A percentile compares a stretch with the other conserved stretches of the same genome.
Evolutionary conservation across 345 rosid species (phyloP).

Genomic region (Aquilaria sinensis): DNA sequence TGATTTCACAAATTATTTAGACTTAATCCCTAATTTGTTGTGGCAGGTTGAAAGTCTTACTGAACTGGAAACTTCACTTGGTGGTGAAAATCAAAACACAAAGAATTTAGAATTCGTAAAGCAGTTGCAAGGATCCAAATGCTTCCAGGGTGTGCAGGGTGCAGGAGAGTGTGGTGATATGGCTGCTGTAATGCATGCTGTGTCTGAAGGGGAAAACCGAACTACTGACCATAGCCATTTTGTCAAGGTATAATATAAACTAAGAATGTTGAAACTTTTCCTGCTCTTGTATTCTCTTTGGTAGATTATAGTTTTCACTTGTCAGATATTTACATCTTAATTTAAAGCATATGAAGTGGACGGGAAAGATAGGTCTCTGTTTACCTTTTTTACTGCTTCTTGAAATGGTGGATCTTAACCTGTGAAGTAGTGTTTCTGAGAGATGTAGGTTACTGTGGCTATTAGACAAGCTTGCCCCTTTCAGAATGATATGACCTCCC

Average conservation of each 20-base stretch:
- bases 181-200: conserved; percentile 25
- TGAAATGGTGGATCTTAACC: conserved; percentile 20
- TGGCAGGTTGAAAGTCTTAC: conserved; percentile 71
- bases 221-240: conserved; percentile 14
- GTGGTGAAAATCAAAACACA: conserved; percentile 30
- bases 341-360: conserved; percentile 19
- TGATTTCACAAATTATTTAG: conserved; percentile 8
- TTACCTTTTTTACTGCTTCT: conserved; percentile 18
- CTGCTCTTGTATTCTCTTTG: neutral
- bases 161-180: conserved; percentile 21
- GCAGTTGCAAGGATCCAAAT: conserved; percentile 8
- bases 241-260: conserved; percentile 25
- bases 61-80: conserved; percentile 35
- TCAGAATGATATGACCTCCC: conserved; percentile 1
- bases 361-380: conserved; percentile 15
- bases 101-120: conserved; percentile 15
- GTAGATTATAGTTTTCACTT: conserved; percentile 1
- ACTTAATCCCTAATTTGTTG: conserved; percentile 17
- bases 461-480: conserved; percentile 3
- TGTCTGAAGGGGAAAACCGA: conserved; percentile 18
- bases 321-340: neutral
- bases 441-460: conserved; percentile 20
- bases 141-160: conserved; percentile 15
- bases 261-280: neutral
- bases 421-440: conserved; percentile 15